These are phyloP conservation scores for Spatholobus suberectus DNA, from an alignment of 306 rosid genomes.

Conservation along the genomic window DNA sequence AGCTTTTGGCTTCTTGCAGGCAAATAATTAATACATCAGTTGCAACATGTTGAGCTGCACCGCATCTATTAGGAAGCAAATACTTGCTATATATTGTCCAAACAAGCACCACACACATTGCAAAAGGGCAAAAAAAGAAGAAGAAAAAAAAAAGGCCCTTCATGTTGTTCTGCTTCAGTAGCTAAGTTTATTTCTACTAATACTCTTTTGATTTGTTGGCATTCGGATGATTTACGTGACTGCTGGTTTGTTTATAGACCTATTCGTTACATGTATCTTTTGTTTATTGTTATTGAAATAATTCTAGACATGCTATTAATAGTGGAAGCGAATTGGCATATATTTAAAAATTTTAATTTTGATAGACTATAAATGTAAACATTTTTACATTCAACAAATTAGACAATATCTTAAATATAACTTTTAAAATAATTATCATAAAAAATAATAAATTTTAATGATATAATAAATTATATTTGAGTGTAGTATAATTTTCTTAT, in stretches of 20 bases:
- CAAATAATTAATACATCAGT: not conserved
- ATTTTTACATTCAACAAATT: not conserved
- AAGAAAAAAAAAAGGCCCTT: not conserved
- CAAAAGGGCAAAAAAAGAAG: not conserved
- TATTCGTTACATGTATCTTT: not conserved
- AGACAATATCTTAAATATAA: not conserved
- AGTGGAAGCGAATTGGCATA: not conserved
- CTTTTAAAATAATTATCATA: not conserved
- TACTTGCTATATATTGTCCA: constrained; percentile 10
- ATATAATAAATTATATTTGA: not conserved
- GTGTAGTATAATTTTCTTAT: not conserved
- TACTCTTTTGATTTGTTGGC: not conserved
- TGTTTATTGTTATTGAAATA: not conserved
- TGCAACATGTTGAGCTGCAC: not conserved
- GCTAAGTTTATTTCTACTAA: not conserved
- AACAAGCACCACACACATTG: not conserved
- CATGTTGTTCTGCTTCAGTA: too few relatives aligned
- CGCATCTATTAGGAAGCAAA: not conserved
- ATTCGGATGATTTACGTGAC: not conserved
- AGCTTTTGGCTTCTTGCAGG: constrained; percentile 9
- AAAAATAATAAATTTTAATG: not conserved
- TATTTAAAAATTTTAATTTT: too few relatives aligned
- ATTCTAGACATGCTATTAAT: not conserved
- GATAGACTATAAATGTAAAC: not conserved
- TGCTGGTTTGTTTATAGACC: not conserved